These are phyloP conservation scores for Hippophae tibetana DNA, from an alignment of 306 rosid genomes.

Conservation along the genomic window DNA sequence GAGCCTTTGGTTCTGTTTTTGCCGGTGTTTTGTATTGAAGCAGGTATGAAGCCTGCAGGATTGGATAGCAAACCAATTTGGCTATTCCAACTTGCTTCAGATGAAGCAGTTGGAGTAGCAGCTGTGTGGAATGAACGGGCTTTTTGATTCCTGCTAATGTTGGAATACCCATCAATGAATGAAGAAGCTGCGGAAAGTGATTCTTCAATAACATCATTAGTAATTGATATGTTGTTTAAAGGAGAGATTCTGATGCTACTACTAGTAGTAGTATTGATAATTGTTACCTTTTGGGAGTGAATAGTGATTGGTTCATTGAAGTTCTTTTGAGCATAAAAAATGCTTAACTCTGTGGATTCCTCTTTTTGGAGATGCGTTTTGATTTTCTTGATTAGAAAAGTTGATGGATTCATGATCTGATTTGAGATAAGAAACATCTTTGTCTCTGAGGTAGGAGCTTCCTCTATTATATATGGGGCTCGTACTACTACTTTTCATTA, in stretches of 20 bases:
- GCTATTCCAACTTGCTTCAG: constrained; percentile 92
- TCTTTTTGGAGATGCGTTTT: constrained; percentile 10
- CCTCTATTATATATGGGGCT: background rate
- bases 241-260: constrained; percentile 44
- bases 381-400: background rate
- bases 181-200: constrained; percentile 41
- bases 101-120: constrained; percentile 75
- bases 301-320: constrained; percentile 45
- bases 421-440: background rate
- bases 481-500: background rate
- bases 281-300: constrained; percentile 20
- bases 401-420: background rate
- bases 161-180: constrained; percentile 35
- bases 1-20: background rate
- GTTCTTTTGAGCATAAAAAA: constrained; percentile 68
- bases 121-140: constrained; percentile 45
- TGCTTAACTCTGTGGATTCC: constrained; percentile 59
- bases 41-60: constrained; percentile 41
- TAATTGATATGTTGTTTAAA: background rate
- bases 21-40: constrained; percentile 31
- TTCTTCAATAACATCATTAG: background rate
- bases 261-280: background rate
- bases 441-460: background rate
- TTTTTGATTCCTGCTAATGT: constrained; percentile 30
- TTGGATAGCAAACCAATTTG: constrained; percentile 59